Evolutionary conservation across 768 basidiomycete species (phyloP), one percentile per base, ranked within the genome.

Genomic region (Leccinum aurantiacum): DNA sequence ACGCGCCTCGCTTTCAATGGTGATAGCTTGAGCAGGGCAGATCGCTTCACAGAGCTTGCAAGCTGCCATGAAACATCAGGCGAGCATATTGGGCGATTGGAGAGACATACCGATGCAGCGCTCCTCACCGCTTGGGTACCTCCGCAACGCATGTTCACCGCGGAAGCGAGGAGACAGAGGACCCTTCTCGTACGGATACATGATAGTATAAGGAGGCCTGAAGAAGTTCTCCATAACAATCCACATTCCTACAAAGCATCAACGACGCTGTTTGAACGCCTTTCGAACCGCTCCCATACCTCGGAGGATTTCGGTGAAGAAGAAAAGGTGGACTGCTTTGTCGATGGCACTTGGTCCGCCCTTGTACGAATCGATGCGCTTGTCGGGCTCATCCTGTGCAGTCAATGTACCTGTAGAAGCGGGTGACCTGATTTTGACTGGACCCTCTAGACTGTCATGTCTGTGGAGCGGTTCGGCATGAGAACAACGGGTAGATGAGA

Each of bases 41-140:
- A 99, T 99, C 41, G 97, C 96, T 76, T 98, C 97, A 71, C 97
- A 99, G 22, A 99, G 86, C 76, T 98, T 98, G 79, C 97, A 99
- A 29, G 97, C 96, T 98, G 67, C 49, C 24, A 56, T 24, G 46
- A 46, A 56, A 44, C 27, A 22, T 65, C 37, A 72, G 56, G 10
- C 10, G 19, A 53, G 41, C 10, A 46, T 41, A 35, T 41, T 60
- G 46, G 53, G 22, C 14, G 38, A 24, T 27, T 15, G 22, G 25
- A 49, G 47, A 3, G 19, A 80, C 91, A 66, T 67, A 95, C 96
- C 96, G 63, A 99, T 99, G 77, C 97, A 99, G 49, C 97, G 87
- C 75, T 99, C 97, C 78, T 99, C 97, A 24, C 97, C 97, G 63
- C 89, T 95, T 14, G 97, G 94, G 76, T 99, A 99, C 67, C 97